Conservation (phyloP, 169 alveolate genomes). For the Plasmodium gonderi region DNA sequence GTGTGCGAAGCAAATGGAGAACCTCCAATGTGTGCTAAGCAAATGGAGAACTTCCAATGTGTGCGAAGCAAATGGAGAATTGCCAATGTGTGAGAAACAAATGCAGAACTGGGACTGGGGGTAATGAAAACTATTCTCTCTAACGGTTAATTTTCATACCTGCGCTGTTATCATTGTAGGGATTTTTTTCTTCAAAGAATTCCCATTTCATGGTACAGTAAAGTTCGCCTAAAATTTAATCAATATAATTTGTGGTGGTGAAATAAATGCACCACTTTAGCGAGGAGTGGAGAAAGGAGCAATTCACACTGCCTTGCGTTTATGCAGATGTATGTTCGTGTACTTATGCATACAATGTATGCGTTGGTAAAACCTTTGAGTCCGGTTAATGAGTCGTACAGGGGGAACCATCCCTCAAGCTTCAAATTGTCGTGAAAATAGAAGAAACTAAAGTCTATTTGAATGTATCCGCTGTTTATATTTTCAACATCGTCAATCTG, state of each 20-base stretch:
- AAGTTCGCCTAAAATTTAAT: constrained; percentile 42
- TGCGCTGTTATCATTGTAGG: constrained; percentile 74
- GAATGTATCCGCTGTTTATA: constrained; percentile 54
- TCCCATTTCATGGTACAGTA: constrained; percentile 73
- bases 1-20: neutral
- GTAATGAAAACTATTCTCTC: neutral
- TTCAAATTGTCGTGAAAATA: constrained; percentile 66
- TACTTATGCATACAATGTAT: neutral
- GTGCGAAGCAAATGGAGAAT: neutral
- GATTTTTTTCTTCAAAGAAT: constrained; percentile 74
- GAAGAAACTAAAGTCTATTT: constrained; percentile 68
- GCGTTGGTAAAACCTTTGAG: constrained; percentile 27
- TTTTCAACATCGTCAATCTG: constrained; percentile 73
- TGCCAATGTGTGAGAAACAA: neutral
- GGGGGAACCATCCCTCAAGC: constrained; percentile 76
- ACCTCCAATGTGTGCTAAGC: no score
- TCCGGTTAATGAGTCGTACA: constrained; percentile 73
- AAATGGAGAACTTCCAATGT: neutral
- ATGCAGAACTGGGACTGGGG: neutral
- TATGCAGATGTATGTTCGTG: neutral
- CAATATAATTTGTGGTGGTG: neutral
- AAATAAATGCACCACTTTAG: neutral
- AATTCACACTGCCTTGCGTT: neutral
- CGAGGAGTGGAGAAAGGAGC: neutral
- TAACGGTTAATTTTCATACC: constrained; percentile 5